Conservation (phyloP, 257 asterid genomes). For the Cynanchum wilfordii region DNA sequence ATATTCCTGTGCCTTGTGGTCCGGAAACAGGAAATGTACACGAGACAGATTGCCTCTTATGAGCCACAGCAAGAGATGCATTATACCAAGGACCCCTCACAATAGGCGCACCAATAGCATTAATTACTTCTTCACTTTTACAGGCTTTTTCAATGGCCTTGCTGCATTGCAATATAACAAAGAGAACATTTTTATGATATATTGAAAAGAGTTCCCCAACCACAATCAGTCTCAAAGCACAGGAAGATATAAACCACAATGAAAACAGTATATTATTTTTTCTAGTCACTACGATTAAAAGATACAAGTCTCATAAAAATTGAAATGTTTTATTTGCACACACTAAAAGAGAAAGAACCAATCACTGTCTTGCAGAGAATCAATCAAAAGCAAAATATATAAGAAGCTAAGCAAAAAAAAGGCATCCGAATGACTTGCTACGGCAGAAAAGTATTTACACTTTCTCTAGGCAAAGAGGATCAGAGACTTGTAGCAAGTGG, state of each 20-base stretch:
- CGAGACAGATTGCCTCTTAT: slow-evolving; percentile 77
- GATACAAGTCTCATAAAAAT: background rate
- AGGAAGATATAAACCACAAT: background rate
- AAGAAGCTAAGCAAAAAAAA: background rate
- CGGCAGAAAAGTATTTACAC: background rate
- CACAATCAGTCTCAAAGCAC: background rate
- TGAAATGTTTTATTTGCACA: background rate
- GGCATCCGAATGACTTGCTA: background rate
- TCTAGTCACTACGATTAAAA: background rate
- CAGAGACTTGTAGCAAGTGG: background rate
- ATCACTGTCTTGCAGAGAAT: too few species aligned
- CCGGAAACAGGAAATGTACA: slow-evolving; percentile 95
- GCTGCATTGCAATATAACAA: slow-evolving; percentile 41
- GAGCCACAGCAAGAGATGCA: slow-evolving; percentile 93
- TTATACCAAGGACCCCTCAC: slow-evolving; percentile 97
- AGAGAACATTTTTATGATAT: background rate
- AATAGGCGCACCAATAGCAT: slow-evolving; percentile 88
- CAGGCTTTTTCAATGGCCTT: slow-evolving; percentile 94
- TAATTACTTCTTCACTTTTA: slow-evolving; percentile 52
- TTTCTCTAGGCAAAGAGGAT: background rate
- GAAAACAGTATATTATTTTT: background rate
- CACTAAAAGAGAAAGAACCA: background rate
- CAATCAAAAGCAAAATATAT: background rate
- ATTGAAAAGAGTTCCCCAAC: background rate
- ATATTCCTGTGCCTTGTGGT: slow-evolving; percentile 86